phyloP scores from a whole-genome alignment of 768 basidiomycete genomes.

The Rhodotorula taiwanensis region DNA sequence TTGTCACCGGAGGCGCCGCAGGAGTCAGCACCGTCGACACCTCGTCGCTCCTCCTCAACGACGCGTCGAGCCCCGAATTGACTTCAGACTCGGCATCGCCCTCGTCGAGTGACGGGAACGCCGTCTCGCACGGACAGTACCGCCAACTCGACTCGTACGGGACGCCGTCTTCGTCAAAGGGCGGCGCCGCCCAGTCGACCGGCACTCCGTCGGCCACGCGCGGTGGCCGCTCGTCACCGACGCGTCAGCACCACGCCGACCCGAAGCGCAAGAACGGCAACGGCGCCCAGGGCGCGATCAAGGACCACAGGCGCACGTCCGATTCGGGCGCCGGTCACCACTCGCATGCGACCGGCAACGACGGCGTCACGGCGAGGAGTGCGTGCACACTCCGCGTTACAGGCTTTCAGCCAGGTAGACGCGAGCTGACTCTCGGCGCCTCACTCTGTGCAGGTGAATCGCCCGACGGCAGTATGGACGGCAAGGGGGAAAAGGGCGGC shows the following conservation, averaged over 20 bases:
- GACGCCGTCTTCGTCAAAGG: too few relatives aligned
- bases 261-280: slow-evolving; percentile 22
- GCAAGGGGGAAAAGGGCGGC: slow-evolving; percentile 24
- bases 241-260: background rate
- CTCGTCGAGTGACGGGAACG: slow-evolving; percentile 4
- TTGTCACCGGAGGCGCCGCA: background rate
- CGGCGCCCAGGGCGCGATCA: slow-evolving; percentile 7
- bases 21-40: slow-evolving; percentile 1
- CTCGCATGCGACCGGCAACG: slow-evolving; percentile 12
- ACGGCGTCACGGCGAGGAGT: slow-evolving; percentile 22
- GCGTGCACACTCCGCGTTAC: background rate
- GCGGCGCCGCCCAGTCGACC: background rate
- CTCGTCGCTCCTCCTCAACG: slow-evolving; percentile 6
- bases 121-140: too few relatives aligned
- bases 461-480: slow-evolving; percentile 12
- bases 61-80: slow-evolving; percentile 15
- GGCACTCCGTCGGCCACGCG: background rate
- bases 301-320: slow-evolving; percentile 14
- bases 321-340: slow-evolving; percentile 3
- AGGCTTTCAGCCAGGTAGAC: background rate
- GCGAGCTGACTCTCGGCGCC: background rate
- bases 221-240: background rate
- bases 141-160: too few relatives aligned
- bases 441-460: slow-evolving; percentile 7
- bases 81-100: slow-evolving; percentile 12